phyloP scores from a whole-genome alignment of 768 basidiomycete species.

The Mycena filopes region DNA sequence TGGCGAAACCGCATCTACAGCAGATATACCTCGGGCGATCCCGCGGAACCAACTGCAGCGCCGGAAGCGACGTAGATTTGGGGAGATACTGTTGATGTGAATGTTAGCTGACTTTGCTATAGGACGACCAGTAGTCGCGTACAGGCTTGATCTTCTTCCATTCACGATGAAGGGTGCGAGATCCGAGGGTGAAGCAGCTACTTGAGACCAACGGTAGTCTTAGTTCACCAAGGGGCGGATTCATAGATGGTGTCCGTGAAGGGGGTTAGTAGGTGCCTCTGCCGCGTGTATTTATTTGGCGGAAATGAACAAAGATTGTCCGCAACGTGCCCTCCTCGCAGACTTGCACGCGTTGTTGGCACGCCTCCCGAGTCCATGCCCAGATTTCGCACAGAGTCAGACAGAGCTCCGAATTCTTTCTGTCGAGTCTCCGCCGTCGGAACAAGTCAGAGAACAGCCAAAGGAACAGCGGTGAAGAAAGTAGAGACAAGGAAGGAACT shows the following conservation, averaged over 20 bases:
- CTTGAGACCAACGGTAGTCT: background rate
- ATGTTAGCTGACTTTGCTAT: background rate
- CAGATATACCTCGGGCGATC: conserved; percentile 22
- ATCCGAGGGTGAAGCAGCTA: background rate
- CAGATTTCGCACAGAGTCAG: no score
- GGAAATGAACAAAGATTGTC: conserved; percentile 19
- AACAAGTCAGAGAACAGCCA: no score
- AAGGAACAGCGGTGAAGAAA: no score
- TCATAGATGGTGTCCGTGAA: background rate
- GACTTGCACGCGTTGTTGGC: no score
- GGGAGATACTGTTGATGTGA: conserved; percentile 16
- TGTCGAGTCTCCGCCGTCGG: no score
- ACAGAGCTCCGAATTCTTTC: no score
- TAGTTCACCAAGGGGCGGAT: background rate
- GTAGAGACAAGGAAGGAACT: no score
- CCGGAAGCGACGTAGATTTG: conserved; percentile 26
- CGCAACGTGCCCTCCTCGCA: conserved; percentile 16
- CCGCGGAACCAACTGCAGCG: conserved; percentile 11
- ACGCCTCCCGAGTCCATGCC: no score
- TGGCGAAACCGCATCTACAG: conserved; percentile 16
- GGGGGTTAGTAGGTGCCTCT: background rate
- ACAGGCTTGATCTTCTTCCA: conserved; percentile 20
- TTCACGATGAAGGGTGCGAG: conserved; percentile 19
- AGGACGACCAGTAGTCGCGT: background rate
- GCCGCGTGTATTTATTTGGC: conserved; percentile 10